Conservation (phyloP, 306 rosid genomes). For the Vicia villosa region DNA sequence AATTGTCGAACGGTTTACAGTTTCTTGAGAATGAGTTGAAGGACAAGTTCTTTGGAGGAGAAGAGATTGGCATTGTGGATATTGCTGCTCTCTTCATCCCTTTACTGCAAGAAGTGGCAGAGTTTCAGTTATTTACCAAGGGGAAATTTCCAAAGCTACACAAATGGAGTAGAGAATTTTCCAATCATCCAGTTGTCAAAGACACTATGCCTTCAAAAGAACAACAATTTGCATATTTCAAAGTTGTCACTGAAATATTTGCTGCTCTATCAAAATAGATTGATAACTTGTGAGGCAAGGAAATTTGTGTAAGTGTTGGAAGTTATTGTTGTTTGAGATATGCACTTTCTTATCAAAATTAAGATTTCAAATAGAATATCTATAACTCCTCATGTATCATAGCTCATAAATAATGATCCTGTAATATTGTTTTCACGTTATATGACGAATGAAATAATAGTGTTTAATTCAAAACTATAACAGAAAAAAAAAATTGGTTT, state of each 20-base stretch:
- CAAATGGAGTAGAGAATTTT: slow-evolving; percentile 47
- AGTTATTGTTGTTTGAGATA: too few relatives aligned
- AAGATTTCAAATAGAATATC: too few relatives aligned
- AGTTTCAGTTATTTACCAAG: background rate
- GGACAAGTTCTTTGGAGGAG: too few relatives aligned
- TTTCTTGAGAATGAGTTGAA: background rate
- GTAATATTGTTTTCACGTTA: background rate
- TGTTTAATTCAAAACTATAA: too few relatives aligned
- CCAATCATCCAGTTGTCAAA: slow-evolving; percentile 35
- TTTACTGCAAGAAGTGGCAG: slow-evolving; percentile 39
- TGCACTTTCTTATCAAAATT: too few relatives aligned
- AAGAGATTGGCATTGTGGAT: too few relatives aligned
- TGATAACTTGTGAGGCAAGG: background rate
- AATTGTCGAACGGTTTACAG: slow-evolving; percentile 27
- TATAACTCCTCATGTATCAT: background rate
- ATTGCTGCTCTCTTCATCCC: slow-evolving; percentile 3
- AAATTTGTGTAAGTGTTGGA: background rate
- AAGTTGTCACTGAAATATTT: background rate
- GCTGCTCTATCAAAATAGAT: slow-evolving; percentile 25
- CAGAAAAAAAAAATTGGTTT: too few relatives aligned
- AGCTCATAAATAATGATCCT: background rate
- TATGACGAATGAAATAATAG: too few relatives aligned
- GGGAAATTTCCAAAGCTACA: slow-evolving; percentile 45
- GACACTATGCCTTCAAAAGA: slow-evolving; percentile 47
- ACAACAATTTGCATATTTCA: slow-evolving; percentile 26